Percentiles rank a stretch among this genome's conserved stretches.
phyloP scores from a whole-genome alignment of 83 land plant genomes.

The Picea mariana region DNA sequence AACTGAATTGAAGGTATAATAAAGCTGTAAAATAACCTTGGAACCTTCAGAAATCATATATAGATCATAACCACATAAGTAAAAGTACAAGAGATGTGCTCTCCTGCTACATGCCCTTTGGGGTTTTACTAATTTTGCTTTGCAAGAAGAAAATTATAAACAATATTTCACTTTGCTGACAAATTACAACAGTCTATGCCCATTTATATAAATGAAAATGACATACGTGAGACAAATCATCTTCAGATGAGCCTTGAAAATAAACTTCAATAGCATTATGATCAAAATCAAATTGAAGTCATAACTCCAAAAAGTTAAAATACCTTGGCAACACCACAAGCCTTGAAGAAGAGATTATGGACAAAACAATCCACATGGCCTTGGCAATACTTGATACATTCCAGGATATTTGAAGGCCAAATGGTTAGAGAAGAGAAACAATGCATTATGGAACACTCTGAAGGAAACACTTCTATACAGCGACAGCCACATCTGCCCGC shows the following conservation, averaged over 20 bases:
- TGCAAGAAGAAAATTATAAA: neutral
- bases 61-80: neutral
- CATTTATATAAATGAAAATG: neutral
- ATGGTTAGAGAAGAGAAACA: neutral
- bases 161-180: neutral
- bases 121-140: neutral
- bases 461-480: constrained; percentile 15
- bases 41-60: no score
- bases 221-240: neutral
- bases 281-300: neutral
- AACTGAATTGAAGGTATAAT: neutral
- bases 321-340: neutral
- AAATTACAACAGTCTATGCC: neutral
- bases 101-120: neutral
- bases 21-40: neutral
- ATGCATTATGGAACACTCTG: neutral
- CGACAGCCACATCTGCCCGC: constrained; percentile 46
- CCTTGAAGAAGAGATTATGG: neutral
- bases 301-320: neutral
- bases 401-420: neutral
- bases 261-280: neutral
- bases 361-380: neutral
- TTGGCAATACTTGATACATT: constrained; percentile 6
- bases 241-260: neutral
- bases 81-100: neutral